A percentile compares a stretch with the other conserved stretches of the same genome.
These are phyloP conservation scores for Thelonectria olida DNA, from an alignment of 2,329 filamentous ascomycete species.

Conservation along the genomic window DNA sequence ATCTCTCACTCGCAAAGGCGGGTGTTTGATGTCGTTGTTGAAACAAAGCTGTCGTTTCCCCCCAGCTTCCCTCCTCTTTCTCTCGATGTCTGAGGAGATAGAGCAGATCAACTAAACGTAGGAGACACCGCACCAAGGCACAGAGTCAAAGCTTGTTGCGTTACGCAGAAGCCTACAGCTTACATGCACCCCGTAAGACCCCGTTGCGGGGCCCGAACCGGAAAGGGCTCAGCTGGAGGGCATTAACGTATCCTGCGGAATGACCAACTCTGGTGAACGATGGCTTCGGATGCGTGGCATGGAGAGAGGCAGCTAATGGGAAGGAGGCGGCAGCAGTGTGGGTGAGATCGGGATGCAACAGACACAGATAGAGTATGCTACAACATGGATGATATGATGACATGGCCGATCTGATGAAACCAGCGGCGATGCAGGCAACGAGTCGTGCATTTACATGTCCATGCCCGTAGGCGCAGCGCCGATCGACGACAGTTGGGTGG, in stretches of 20 bases:
- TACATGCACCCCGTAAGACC: background rate
- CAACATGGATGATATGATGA: slow-evolving; percentile 1
- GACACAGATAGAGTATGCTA: background rate
- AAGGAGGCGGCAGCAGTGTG: background rate
- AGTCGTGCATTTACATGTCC: background rate
- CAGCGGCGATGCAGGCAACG: slow-evolving; percentile 5
- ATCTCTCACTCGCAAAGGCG: no score
- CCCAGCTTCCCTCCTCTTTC: no score
- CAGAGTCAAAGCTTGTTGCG: background rate
- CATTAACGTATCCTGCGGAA: background rate
- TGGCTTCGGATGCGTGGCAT: slow-evolving; percentile 1
- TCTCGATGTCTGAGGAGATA: no score
- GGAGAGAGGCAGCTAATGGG: no score
- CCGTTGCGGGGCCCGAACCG: background rate
- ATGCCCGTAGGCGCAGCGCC: slow-evolving; percentile 2
- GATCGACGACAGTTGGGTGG: slow-evolving; percentile 4
- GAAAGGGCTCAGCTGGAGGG: background rate
- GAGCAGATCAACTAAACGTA: no score
- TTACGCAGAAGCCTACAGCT: background rate
- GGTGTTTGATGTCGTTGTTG: no score
- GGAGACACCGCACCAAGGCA: background rate
- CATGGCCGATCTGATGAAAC: slow-evolving; percentile 16
- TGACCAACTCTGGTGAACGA: background rate
- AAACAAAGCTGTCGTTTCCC: no score
- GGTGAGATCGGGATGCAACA: background rate